Base-by-base conservation (phyloP, 768 basidiomycete species). In the Porpolomopsis calyptriformis region DNA sequence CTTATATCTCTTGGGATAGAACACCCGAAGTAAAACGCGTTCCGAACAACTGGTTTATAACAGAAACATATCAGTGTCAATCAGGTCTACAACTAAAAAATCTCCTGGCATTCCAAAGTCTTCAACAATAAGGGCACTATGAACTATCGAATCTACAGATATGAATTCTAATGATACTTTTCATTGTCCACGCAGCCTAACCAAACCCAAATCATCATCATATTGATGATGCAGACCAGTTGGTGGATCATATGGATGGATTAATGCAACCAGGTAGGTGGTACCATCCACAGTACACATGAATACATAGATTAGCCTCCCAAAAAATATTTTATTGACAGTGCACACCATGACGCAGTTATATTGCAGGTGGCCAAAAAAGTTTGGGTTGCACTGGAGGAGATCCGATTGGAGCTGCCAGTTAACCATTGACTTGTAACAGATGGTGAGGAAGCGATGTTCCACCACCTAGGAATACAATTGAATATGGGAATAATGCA, bases 31-130 rank as follows among this genome's bases (percentile, higher is more conserved):
- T n/a, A n/a, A n/a, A n/a, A n/a, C n/a, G n/a, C n/a, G n/a, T n/a
- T n/a, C n/a, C n/a, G n/a, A n/a, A n/a, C n/a, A n/a, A n/a, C n/a
- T n/a, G n/a, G n/a, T n/a, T n/a, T n/a, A n/a, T n/a, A n/a, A n/a
- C n/a, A n/a, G n/a, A n/a, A n/a, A n/a, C 59, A 60, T 59, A 43
- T 66, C 62, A 14, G 44, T 40, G 50, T 66, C 64, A 3, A 60
- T 26, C 8, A 52, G 27, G 47, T 67, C 61, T 22, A 60, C 43
- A 5, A 65, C 51, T 5, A 64, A 35, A 22, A 35, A 60, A 18
- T 62, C 57, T 0, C 53, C 56, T 33, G 24, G 18, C 3, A 23
- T 23, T 7, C 44, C 44, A 11, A 41, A 49, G 37, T 58, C 62
- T n/a, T 50, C 49, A 20, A 52, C 47, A 26, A 65, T 20, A 18